Percentiles rank a stretch among this genome's conserved stretches.
These are phyloP conservation scores for thale cress (Arabidopsis thaliana) DNA, from an alignment of 345 rosid genomes.

Conservation along the genomic window DNA sequence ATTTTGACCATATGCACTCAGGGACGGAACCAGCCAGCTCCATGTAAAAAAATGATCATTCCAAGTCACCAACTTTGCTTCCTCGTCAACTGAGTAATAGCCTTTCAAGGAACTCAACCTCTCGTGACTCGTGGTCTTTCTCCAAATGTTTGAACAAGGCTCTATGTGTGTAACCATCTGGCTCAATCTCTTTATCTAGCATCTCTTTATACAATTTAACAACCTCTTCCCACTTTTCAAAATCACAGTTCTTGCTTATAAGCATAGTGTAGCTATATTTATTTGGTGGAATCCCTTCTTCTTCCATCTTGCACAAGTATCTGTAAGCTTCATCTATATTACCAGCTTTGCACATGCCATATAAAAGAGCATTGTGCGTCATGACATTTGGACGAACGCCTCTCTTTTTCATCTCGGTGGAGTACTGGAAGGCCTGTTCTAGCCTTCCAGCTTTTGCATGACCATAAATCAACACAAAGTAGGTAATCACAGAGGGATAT, in stretches of 20 bases:
- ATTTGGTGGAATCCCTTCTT: constrained; percentile 61
- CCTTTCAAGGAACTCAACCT: constrained; percentile 55
- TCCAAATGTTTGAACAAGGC: constrained; percentile 65
- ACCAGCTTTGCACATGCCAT: constrained; percentile 66
- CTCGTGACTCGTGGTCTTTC: constrained; percentile 54
- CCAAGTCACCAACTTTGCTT: constrained; percentile 25
- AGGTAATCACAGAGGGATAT: constrained; percentile 65
- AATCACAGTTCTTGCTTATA: constrained; percentile 58
- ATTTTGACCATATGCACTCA: constrained; percentile 33
- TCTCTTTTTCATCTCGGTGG: constrained; percentile 62
- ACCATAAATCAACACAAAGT: constrained; percentile 75
- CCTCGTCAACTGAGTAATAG: constrained; percentile 46
- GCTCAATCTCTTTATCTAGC: constrained; percentile 64
- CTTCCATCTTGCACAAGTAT: constrained; percentile 62
- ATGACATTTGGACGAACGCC: constrained; percentile 66
- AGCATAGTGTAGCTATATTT: constrained; percentile 78
- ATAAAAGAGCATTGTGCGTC: constrained; percentile 71
- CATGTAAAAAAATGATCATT: constrained; percentile 23
- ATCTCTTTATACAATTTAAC: constrained; percentile 70
- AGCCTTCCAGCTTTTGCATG: constrained; percentile 63
- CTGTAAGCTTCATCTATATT: constrained; percentile 57
- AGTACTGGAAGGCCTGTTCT: constrained; percentile 56
- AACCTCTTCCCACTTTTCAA: constrained; percentile 64
- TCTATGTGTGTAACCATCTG: constrained; percentile 62
- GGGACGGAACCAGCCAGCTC: constrained; percentile 35